These are phyloP conservation scores for Phylloporus rhodoxanthus DNA, from an alignment of 768 basidiomycete genomes.

Conservation along the genomic window DNA sequence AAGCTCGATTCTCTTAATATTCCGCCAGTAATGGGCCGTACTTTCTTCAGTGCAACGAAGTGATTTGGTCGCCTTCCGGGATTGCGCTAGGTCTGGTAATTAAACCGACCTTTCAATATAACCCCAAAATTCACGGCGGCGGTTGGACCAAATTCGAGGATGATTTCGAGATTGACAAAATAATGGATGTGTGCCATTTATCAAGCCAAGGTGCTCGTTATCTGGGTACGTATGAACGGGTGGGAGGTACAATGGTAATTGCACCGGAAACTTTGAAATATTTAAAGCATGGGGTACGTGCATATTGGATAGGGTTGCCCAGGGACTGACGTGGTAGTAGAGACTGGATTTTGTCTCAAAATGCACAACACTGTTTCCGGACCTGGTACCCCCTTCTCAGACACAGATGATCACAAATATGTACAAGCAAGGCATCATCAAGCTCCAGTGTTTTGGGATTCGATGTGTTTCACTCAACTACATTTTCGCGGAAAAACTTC, in stretches of 20 bases:
- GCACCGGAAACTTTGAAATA: slow-evolving; percentile 7
- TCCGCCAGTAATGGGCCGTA: slow-evolving; percentile 9
- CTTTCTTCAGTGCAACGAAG: slow-evolving; percentile 10
- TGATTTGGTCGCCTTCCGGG: slow-evolving; percentile 20
- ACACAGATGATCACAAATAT: slow-evolving; percentile 22
- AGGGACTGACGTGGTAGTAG: slow-evolving; percentile 8
- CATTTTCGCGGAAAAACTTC: slow-evolving; percentile 12
- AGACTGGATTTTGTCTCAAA: slow-evolving; percentile 15
- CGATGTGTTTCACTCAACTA: slow-evolving; percentile 18
- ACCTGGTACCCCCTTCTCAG: slow-evolving; percentile 23
- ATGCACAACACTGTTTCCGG: slow-evolving; percentile 16
- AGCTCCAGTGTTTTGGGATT: slow-evolving; percentile 24
- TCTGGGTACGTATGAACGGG: slow-evolving; percentile 26
- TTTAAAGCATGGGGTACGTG: slow-evolving; percentile 9
- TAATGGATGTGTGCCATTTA: slow-evolving; percentile 18
- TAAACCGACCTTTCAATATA: slow-evolving; percentile 23
- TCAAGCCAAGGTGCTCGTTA: slow-evolving; percentile 9
- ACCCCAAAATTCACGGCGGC: slow-evolving; percentile 16
- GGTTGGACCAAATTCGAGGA: slow-evolving; percentile 13
- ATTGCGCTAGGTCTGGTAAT: slow-evolving; percentile 24
- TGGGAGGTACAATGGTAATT: slow-evolving; percentile 11
- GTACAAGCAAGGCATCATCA: slow-evolving; percentile 26
- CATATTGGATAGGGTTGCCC: background rate
- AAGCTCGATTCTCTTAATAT: background rate
- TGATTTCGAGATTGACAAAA: slow-evolving; percentile 10